phyloP scores from a whole-genome alignment of 805 yeast species.

The Wickerhamomyces alni region DNA sequence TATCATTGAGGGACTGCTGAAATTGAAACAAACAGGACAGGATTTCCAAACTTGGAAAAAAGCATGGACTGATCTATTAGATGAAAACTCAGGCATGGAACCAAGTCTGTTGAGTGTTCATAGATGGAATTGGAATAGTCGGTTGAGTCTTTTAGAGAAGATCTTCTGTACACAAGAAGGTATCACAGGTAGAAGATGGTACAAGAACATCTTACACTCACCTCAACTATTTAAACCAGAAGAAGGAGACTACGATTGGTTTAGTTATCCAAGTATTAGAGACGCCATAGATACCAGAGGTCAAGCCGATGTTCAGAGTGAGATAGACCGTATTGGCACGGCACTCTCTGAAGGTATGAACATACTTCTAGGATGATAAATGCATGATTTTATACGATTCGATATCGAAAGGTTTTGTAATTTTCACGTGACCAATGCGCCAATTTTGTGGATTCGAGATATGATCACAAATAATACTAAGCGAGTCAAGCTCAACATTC shows the following conservation, averaged over 20 bases:
- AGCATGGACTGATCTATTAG: conserved; percentile 58
- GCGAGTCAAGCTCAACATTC: no score
- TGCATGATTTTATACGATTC: no score
- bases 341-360: neutral
- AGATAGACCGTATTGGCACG: conserved; percentile 39
- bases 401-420: no score
- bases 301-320: conserved; percentile 48
- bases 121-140: conserved; percentile 80
- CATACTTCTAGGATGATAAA: no score
- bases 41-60: conserved; percentile 49
- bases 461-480: no score
- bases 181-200: conserved; percentile 52
- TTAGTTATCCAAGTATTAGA: conserved; percentile 71
- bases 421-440: no score
- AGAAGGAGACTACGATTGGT: conserved; percentile 39
- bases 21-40: conserved; percentile 38
- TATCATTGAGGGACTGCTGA: conserved; percentile 25
- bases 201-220: conserved; percentile 63
- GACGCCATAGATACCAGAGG: conserved; percentile 52
- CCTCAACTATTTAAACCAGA: conserved; percentile 56
- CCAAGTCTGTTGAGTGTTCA: conserved; percentile 66
- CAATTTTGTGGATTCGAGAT: no score
- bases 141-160: conserved; percentile 49
- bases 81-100: conserved; percentile 54
- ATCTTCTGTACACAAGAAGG: conserved; percentile 41